Base-by-base conservation (phyloP, 2,329 filamentous ascomycete genomes). In the Saccharata proteae region DNA sequence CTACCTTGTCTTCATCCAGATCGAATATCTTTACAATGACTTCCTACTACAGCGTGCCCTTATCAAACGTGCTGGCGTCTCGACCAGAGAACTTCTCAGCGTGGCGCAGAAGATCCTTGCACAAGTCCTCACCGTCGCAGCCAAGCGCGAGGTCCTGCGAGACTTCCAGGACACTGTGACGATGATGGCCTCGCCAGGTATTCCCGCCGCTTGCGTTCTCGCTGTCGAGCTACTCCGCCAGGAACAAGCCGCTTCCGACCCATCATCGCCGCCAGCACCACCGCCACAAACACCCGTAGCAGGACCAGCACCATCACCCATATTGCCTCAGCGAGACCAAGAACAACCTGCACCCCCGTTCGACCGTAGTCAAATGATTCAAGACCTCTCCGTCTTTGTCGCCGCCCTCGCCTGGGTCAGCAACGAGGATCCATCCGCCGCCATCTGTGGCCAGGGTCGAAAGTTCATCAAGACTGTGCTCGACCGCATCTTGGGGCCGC, bases 21-120 rank as follows among this genome's bases (percentile, higher is more conserved):
- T 72, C 3, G 59, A 65, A 14, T 62, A 69, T 26, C 48, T 73
- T 1, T 65, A 74, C 24, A 74, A 74, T 22, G 53, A 69, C 3
- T 74, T 77, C 35, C 61, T 77, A 7, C 52, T 74, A 5, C 67
- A 76, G 34, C 58, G 73, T 11, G 58, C 75, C 0, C 49, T 76
- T 6, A 55, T 67, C 14, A 69, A 66, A 12, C 53, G 55, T 25
- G 45, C 49, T 3, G 47, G 48, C 11, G 35, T 38, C 0, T 47
- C 49, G 14, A 45, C 51, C 1, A 47, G 48, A 14, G 48, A 52
- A 10, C 42, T 63, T 1, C 50, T 63, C 4, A 46, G 48, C 1
- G 47, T 57, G 2, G 52, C 55, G 5, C 43, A 46, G 23, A 46
- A 54, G 10, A 55, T 61, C 30, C 51, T 64, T 17, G 47, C 42